Base-by-base conservation (phyloP, 2,329 filamentous ascomycete genomes). In the Exophiala aquamarina region DNA sequence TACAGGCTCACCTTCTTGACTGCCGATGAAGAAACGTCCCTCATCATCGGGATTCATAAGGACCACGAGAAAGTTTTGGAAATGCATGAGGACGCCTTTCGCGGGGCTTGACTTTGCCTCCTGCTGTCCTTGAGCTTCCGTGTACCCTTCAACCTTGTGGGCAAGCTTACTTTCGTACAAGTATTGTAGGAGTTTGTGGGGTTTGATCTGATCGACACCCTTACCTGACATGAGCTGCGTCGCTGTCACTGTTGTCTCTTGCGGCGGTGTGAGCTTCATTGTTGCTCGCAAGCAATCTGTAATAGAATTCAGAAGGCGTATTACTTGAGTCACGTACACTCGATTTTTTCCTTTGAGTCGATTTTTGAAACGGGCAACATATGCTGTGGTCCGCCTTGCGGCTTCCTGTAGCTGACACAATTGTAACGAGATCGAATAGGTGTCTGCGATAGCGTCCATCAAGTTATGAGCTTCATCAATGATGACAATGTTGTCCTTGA, bases 401-500 rank as follows among this genome's bases (percentile, higher is more conserved):
- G 86, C 88, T 49, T 79, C 77, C 40, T 81, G 81, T 14, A 97
- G 72, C 53, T 96, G 90, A 19, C 72, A 72, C 3, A 95, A 71
- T 2, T 81, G 81, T 15, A 97, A 77, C 28, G 87, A 82, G 0
- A 89, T 82, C 0, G 91, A 91, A 64, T 96, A 84, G 26, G 95
- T 93, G 36, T 84, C 86, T 13, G 89, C 81, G 36, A 98, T 89
- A 0, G 92, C 90, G 65, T 96, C 91, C 86, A 96, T 95, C 42
- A 98, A 80, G 62, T 98, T 98, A 65, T 98, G 93, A 0, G 93
- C 93, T 71, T 98, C 93, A 58, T 98, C 93, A 38, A 98, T 88
- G 19, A 98, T 87, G n/a, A 98, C 83, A 0, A 98, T 76, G 61
- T 95, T 93, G 4, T 84, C 83, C 59, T 94, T 90, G 7, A 98